A percentile compares a stretch with the other conserved stretches of the same genome.
Conservation (phyloP, 257 asterid genomes). For the Rauvolfia tetraphylla region DNA sequence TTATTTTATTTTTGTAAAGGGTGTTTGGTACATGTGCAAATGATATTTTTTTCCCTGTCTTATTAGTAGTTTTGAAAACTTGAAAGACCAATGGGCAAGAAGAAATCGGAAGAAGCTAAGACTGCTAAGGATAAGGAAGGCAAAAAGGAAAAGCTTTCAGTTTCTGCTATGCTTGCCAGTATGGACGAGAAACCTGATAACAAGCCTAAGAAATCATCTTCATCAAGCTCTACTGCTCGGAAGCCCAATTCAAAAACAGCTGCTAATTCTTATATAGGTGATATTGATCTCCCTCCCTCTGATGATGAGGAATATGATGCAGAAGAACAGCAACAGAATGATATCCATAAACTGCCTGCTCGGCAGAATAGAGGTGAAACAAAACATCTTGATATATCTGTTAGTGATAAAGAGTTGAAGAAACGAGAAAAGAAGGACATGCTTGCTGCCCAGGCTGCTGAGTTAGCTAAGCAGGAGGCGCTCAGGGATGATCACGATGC, state of each 20-base stretch:
- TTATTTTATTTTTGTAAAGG: neutral
- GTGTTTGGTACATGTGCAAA: neutral
- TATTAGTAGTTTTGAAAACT: neutral
- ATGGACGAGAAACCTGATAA: constrained; percentile 26
- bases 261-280: constrained; percentile 18
- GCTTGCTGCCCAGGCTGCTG: constrained; percentile 19
- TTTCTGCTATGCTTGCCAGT: constrained; percentile 24
- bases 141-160: constrained; percentile 20
- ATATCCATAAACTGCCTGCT: neutral
- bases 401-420: constrained; percentile 21
- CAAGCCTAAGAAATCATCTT: constrained; percentile 18
- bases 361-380: constrained; percentile 11
- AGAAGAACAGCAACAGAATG: constrained; percentile 5
- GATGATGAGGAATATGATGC: constrained; percentile 20
- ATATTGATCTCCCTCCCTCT: constrained; percentile 29
- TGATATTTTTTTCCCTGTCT: neutral
- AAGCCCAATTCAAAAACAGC: constrained; percentile 21
- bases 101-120: neutral
- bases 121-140: neutral
- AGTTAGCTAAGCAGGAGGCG: constrained; percentile 20
- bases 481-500: constrained; percentile 29
- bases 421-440: constrained; percentile 27
- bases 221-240: constrained; percentile 5
- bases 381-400: constrained; percentile 16
- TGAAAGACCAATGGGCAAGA: neutral